phyloP scores from a whole-genome alignment of 1,284 basidiomycete species.

The Hemileia vastatrix region DNA sequence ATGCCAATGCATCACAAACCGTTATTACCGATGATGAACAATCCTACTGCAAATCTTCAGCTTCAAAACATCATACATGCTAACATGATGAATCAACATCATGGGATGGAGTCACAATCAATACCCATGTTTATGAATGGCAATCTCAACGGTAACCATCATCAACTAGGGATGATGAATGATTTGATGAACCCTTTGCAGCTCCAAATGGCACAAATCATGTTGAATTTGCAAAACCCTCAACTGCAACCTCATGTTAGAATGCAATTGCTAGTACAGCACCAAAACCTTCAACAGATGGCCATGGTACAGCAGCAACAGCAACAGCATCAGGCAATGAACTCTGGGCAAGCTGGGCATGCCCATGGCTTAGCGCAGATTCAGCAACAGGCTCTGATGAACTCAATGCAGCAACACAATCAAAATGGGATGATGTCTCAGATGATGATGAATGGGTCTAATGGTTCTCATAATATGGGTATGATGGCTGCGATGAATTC shows the following conservation, averaged over 20 bases:
- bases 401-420: conserved; percentile 53
- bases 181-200: conserved; percentile 49
- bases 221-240: conserved; percentile 63
- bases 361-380: too few relatives aligned
- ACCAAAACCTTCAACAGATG: conserved; percentile 33
- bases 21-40: background rate
- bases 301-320: conserved; percentile 25
- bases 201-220: conserved; percentile 63
- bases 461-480: background rate
- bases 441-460: conserved; percentile 23
- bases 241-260: conserved; percentile 58
- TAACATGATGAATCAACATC: conserved; percentile 25
- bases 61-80: background rate
- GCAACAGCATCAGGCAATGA: conserved; percentile 1
- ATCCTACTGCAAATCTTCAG: background rate
- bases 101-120: conserved; percentile 3
- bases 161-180: background rate
- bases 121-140: conserved; percentile 17
- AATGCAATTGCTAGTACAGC: conserved; percentile 49
- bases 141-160: background rate
- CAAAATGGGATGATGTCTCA: conserved; percentile 11
- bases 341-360: too few relatives aligned
- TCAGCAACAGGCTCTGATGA: conserved; percentile 23
- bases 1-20: too few relatives aligned
- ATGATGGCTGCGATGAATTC: conserved; percentile 7